Evolutionary conservation across 805 yeast species (phyloP), one percentile per base, ranked within the genome.

Genomic region (Zygotorulaspora sp.): DNA sequence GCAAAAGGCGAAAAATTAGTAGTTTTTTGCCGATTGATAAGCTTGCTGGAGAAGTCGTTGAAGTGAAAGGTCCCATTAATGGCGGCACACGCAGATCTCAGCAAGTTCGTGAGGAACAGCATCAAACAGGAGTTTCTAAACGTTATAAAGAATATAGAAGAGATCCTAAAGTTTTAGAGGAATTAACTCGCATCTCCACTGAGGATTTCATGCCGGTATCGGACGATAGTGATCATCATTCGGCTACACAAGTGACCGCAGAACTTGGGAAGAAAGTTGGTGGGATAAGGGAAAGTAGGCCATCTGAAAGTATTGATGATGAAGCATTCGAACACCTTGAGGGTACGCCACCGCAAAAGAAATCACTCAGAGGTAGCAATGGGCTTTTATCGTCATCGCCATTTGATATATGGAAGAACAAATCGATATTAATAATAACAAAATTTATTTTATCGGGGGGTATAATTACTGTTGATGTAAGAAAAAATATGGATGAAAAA

Each of bases 341-440:
- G 6, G 38, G 36, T 14, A 34, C 45, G 6, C 38, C 53, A 4
- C 50, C 52, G 4, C 26, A 45, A 37, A 43, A 42, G 20, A 42
- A 38, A 24, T 29, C 32, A 8, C 14, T 24, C 6, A 36, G 15
- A 21, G 32, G 21, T 18, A 37, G 38, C n/a, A 37, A 32, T 18
- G 56, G 54, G 1, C 35, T 49, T 11, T 33, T 51, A 21, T 36
- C 44, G n/a, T 35, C 47, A 6, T 47, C 52, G 9, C 45, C 47
- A n/a, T 23, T 38, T 10, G 38, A 33, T 19, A 23, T 21, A 2
- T 23, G 23, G 32, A 36, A 25, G 8, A 18, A 24, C n/a, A 26
- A 11, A 12, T 15, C 20, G 32, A 26, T 24, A n/a, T 27, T 33
- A 16, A 30, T 27, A 9, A 27, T 26, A 10, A 32, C 22, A 11